Percentiles rank a stretch among this genome's conserved stretches.
phyloP scores from a whole-genome alignment of 2,329 filamentous ascomycete species.

The Tolypocladium tundrense region DNA sequence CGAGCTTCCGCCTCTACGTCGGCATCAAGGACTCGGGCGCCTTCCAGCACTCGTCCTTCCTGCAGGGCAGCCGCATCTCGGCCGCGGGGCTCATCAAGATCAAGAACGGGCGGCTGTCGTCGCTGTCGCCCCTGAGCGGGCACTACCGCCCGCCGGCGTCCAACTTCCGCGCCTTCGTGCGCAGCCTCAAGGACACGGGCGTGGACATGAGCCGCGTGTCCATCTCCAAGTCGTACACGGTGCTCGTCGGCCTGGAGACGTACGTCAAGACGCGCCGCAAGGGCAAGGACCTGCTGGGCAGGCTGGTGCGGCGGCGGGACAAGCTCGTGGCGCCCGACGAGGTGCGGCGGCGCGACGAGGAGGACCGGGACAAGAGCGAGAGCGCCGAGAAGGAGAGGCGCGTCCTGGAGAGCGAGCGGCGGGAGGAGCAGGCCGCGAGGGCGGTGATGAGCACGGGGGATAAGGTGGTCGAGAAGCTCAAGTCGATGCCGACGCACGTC shows the following conservation, averaged over 20 bases:
- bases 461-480: slow-evolving; percentile 30
- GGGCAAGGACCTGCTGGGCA: slow-evolving; percentile 44
- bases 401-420: slow-evolving; percentile 27
- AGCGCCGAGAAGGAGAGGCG: slow-evolving; percentile 42
- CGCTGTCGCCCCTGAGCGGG: slow-evolving; percentile 61
- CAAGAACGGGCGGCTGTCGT: slow-evolving; percentile 66
- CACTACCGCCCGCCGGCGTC: slow-evolving; percentile 78
- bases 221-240: slow-evolving; percentile 71
- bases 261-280: slow-evolving; percentile 61
- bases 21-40: slow-evolving; percentile 82
- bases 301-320: slow-evolving; percentile 42
- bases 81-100: slow-evolving; percentile 81
- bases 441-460: slow-evolving; percentile 15
- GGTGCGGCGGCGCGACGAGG: slow-evolving; percentile 45
- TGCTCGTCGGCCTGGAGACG: slow-evolving; percentile 72
- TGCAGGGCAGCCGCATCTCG: slow-evolving; percentile 71
- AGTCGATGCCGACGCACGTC: slow-evolving; percentile 18
- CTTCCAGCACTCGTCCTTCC: slow-evolving; percentile 86
- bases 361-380: slow-evolving; percentile 49
- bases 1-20: slow-evolving; percentile 73
- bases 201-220: slow-evolving; percentile 72
- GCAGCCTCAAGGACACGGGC: slow-evolving; percentile 58
- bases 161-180: slow-evolving; percentile 76
- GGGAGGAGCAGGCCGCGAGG: slow-evolving; percentile 27
- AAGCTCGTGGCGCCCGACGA: slow-evolving; percentile 53